Conservation (phyloP, 2,329 filamentous ascomycete species). For the Mycosphaerella sp. region DNA sequence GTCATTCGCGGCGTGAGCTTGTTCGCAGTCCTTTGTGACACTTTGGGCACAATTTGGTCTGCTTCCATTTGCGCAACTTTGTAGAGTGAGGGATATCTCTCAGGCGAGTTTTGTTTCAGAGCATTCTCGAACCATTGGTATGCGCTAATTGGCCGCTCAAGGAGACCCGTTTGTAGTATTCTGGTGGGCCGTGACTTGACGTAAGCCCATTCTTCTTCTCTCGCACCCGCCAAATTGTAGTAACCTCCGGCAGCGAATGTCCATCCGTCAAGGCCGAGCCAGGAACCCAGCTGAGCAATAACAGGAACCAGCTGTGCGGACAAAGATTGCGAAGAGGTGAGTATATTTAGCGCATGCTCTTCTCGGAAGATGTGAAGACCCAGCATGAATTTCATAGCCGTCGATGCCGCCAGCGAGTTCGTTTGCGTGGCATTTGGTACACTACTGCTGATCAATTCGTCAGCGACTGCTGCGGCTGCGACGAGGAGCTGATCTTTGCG, state of each 20-base stretch:
- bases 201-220: slow-evolving; percentile 43
- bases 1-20: slow-evolving; percentile 23
- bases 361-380: slow-evolving; percentile 82
- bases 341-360: slow-evolving; percentile 71
- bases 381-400: slow-evolving; percentile 42
- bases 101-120: slow-evolving; percentile 13
- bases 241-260: slow-evolving; percentile 46
- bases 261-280: slow-evolving; percentile 71
- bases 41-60: background rate
- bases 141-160: slow-evolving; percentile 27
- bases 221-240: slow-evolving; percentile 56
- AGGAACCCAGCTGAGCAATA: slow-evolving; percentile 71
- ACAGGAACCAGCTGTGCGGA: slow-evolving; percentile 54
- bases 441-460: slow-evolving; percentile 17
- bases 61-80: slow-evolving; percentile 22
- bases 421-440: slow-evolving; percentile 1
- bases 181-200: slow-evolving; percentile 22
- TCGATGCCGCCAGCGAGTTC: slow-evolving; percentile 2
- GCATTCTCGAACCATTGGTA: slow-evolving; percentile 31
- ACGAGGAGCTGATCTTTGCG: slow-evolving; percentile 26
- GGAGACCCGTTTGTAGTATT: slow-evolving; percentile 12
- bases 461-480: slow-evolving; percentile 24
- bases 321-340: slow-evolving; percentile 7
- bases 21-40: slow-evolving; percentile 10
- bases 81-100: slow-evolving; percentile 24